Evolutionary conservation across 805 yeast species (phyloP).

Genomic region (Candida taoyuanica): DNA sequence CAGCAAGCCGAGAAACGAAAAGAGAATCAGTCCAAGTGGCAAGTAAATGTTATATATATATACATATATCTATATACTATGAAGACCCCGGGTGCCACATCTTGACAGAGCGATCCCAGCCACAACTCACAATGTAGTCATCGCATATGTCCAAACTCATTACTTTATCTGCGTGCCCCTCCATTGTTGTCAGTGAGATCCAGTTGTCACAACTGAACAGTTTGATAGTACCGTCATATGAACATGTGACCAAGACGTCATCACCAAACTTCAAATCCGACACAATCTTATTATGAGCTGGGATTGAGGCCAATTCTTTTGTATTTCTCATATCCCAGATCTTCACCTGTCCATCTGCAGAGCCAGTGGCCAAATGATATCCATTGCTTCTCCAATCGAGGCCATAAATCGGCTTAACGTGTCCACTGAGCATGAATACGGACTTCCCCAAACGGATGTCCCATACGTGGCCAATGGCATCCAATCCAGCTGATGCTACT

Average conservation of each 20-base stretch:
- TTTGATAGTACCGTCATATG: slow-evolving; percentile 68
- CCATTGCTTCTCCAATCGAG: slow-evolving; percentile 78
- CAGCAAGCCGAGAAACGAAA: slow-evolving; percentile 17
- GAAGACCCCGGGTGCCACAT: slow-evolving; percentile 42
- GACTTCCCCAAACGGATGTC: slow-evolving; percentile 77
- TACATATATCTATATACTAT: not conserved
- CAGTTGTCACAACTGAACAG: slow-evolving; percentile 69
- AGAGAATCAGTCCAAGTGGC: slow-evolving; percentile 19
- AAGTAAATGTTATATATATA: slow-evolving; percentile 2
- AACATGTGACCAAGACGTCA: slow-evolving; percentile 47
- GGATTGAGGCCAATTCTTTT: slow-evolving; percentile 42
- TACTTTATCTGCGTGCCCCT: slow-evolving; percentile 62
- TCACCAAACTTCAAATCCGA: slow-evolving; percentile 53
- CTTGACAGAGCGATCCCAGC: slow-evolving; percentile 18
- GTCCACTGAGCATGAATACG: slow-evolving; percentile 57
- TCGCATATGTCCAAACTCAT: slow-evolving; percentile 62
- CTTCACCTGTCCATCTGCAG: slow-evolving; percentile 75
- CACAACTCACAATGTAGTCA: slow-evolving; percentile 30
- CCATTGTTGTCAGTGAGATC: slow-evolving; percentile 48
- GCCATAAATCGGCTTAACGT: slow-evolving; percentile 65
- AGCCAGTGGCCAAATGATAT: slow-evolving; percentile 70
- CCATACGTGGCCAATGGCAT: slow-evolving; percentile 73
- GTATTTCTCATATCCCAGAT: slow-evolving; percentile 80
- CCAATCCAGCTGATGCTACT: slow-evolving; percentile 72
- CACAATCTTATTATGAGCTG: slow-evolving; percentile 72